Evolutionary conservation across 306 rosid genomes (phyloP).

Genomic region (Citrullus mucosospermus): DNA sequence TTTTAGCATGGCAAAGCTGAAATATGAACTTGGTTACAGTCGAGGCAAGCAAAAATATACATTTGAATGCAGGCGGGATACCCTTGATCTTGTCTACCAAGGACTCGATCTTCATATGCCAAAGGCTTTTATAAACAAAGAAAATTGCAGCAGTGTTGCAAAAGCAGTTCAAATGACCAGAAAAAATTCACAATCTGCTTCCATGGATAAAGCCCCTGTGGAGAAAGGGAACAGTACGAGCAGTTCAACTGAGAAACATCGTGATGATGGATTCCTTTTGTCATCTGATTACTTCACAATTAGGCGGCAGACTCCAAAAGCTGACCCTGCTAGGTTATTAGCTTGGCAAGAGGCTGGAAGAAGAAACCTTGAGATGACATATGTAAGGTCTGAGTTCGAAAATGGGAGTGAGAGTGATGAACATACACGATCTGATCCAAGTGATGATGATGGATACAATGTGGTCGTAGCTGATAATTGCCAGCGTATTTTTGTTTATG

Average conservation of each 20-base stretch:
- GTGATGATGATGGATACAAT: slow-evolving; percentile 97
- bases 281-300: slow-evolving; percentile 94
- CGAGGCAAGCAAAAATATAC: slow-evolving; percentile 90
- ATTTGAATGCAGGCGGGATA: slow-evolving; percentile 79
- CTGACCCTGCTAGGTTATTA: slow-evolving; percentile 77
- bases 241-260: slow-evolving; percentile 58
- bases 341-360: slow-evolving; percentile 98
- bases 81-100: slow-evolving; percentile 87
- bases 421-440: slow-evolving; percentile 77
- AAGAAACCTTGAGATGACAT: slow-evolving; percentile 78
- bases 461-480: slow-evolving; percentile 92
- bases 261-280: slow-evolving; percentile 87
- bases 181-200: slow-evolving; percentile 55
- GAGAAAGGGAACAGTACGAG: slow-evolving; percentile 37
- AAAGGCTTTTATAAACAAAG: slow-evolving; percentile 52
- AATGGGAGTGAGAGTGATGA: slow-evolving; percentile 94
- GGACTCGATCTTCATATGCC: slow-evolving; percentile 90
- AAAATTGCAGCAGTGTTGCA: slow-evolving; percentile 49
- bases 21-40: slow-evolving; percentile 66
- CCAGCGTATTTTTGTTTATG: slow-evolving; percentile 79
- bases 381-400: slow-evolving; percentile 71
- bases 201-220: slow-evolving; percentile 39
- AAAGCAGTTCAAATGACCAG: slow-evolving; percentile 68
- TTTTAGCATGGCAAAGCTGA: slow-evolving; percentile 64
- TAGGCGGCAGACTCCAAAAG: slow-evolving; percentile 90